Conservation (phyloP, 164 flowering plant species). For the Warburgia ugandensis region DNA sequence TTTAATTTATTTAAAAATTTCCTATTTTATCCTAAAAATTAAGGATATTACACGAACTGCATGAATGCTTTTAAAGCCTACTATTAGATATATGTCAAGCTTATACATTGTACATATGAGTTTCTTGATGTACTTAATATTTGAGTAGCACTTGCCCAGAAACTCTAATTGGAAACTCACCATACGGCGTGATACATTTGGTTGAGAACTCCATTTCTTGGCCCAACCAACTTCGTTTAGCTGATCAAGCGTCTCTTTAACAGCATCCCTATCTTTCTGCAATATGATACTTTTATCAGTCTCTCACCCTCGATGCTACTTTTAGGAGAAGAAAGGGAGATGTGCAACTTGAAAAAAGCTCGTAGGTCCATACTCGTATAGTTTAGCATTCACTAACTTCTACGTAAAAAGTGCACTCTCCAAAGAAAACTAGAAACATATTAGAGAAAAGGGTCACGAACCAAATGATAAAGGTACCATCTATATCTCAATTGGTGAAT, state of each 20-base stretch:
- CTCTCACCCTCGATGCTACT: neutral
- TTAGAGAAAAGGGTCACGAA: no score
- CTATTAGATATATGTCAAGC: slow-evolving; percentile 10
- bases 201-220: slow-evolving; percentile 91
- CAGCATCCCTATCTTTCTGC: slow-evolving; percentile 88
- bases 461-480: no score
- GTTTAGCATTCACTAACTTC: no score
- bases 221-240: slow-evolving; percentile 84
- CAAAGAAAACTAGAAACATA: no score
- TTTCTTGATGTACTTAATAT: slow-evolving; percentile 18
- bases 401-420: no score
- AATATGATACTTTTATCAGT: slow-evolving; percentile 7
- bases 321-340: no score
- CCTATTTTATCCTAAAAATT: no score
- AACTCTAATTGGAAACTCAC: slow-evolving; percentile 49
- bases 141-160: slow-evolving; percentile 26
- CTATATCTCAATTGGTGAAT: no score
- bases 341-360: no score
- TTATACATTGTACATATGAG: slow-evolving; percentile 13
- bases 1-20: no score
- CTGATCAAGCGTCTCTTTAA: slow-evolving; percentile 80
- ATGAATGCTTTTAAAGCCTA: neutral
- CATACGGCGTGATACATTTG: slow-evolving; percentile 83
- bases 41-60: no score
- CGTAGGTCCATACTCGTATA: no score